phyloP scores from a whole-genome alignment of 306 rosid genomes.

The Vigna nakashimae region DNA sequence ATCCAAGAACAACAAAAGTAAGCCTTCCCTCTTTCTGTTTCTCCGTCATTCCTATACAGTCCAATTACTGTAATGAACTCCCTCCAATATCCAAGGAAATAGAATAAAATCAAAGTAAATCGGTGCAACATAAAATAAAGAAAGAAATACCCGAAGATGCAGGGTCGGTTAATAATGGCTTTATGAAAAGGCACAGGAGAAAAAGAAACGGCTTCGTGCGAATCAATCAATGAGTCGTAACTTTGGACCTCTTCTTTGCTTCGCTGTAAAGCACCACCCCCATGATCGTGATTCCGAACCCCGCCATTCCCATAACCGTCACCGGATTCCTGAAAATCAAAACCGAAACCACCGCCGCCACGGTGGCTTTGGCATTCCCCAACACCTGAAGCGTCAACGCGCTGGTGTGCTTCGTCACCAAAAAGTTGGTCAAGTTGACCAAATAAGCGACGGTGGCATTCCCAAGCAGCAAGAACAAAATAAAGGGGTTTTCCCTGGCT shows the following conservation, averaged over 20 bases:
- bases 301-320: constrained; percentile 83
- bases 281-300: constrained; percentile 80
- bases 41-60: constrained; percentile 47
- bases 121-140: background rate
- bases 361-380: constrained; percentile 93
- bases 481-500: constrained; percentile 62
- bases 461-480: constrained; percentile 71
- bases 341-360: constrained; percentile 92
- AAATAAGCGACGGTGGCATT: constrained; percentile 93
- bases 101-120: constrained; percentile 36
- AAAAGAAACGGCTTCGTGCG: background rate
- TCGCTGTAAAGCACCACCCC: constrained; percentile 95
- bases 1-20: background rate
- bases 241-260: constrained; percentile 88
- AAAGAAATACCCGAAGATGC: constrained; percentile 18
- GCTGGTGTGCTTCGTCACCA: constrained; percentile 93
- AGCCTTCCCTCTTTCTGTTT: background rate
- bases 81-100: constrained; percentile 31
- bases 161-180: background rate
- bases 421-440: constrained; percentile 87
- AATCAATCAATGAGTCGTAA: constrained; percentile 53
- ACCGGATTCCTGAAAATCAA: constrained; percentile 89
- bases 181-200: constrained; percentile 16
- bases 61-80: constrained; percentile 36
- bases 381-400: constrained; percentile 90